These are phyloP conservation scores for Podospora pseudopauciseta DNA, from an alignment of 495 filamentous ascomycete species.

Conservation along the genomic window DNA sequence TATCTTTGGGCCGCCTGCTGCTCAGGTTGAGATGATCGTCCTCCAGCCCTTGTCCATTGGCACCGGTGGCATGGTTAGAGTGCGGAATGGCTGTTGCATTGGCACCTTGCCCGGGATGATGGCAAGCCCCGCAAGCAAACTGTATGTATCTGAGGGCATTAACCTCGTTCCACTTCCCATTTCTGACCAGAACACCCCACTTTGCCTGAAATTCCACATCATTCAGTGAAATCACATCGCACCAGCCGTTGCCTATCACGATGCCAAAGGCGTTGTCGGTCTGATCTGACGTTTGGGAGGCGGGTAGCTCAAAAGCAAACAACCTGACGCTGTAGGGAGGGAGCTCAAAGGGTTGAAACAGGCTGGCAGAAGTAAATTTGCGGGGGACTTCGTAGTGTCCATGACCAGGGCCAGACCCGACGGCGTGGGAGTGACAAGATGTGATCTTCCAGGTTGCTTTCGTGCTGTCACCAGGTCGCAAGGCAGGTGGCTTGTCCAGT, in stretches of 20 bases:
- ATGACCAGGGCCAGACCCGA: slow-evolving; percentile 21
- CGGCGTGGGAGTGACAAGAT: slow-evolving; percentile 23
- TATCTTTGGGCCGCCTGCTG: slow-evolving; percentile 9
- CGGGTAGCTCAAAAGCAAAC: slow-evolving; percentile 23
- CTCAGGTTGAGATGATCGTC: background rate
- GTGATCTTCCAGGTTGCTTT: slow-evolving; percentile 22
- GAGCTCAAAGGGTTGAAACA: slow-evolving; percentile 24
- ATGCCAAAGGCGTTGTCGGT: slow-evolving; percentile 18
- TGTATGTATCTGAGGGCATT: slow-evolving; percentile 16
- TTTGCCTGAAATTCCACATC: slow-evolving; percentile 10
- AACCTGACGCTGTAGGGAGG: slow-evolving; percentile 16
- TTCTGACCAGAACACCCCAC: slow-evolving; percentile 21
- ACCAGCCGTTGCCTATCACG: slow-evolving; percentile 24
- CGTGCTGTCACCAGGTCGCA: slow-evolving; percentile 6
- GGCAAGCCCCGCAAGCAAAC: background rate
- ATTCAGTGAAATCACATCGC: slow-evolving; percentile 16
- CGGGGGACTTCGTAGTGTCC: slow-evolving; percentile 22
- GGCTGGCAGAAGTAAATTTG: slow-evolving; percentile 13
- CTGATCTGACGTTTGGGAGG: background rate
- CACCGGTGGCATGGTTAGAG: background rate
- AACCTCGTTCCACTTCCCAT: slow-evolving; percentile 22
- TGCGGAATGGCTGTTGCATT: background rate
- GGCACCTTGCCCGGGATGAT: background rate
- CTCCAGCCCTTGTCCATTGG: background rate
- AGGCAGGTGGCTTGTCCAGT: slow-evolving; percentile 16